Conservation (phyloP, 2,329 filamentous ascomycete genomes). For the Domatiomyces catenatus region DNA sequence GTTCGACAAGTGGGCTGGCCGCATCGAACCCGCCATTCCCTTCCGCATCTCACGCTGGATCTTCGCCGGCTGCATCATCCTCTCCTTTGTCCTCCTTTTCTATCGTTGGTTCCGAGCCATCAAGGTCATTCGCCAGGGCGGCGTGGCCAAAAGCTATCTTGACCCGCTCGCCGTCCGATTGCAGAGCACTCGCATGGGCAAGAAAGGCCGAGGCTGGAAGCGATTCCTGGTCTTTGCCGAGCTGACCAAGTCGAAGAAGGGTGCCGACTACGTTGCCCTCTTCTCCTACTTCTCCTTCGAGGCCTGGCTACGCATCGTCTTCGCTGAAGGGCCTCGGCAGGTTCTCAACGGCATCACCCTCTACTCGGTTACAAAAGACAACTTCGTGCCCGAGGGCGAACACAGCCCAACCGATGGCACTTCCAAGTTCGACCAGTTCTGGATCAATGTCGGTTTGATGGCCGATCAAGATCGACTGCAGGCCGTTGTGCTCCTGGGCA, state of each 20-base stretch:
- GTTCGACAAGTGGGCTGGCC: constrained; percentile 77
- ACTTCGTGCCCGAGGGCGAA: constrained; percentile 49
- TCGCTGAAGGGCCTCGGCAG: constrained; percentile 85
- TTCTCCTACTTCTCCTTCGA: constrained; percentile 79
- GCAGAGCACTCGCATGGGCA: constrained; percentile 63
- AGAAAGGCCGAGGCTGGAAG: constrained; percentile 59
- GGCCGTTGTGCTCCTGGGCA: constrained; percentile 69
- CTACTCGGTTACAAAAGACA: constrained; percentile 63
- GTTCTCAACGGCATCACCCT: constrained; percentile 81
- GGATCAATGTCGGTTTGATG: constrained; percentile 61
- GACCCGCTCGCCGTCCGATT: constrained; percentile 73
- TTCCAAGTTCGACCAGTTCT: constrained; percentile 58
- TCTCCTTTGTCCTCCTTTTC: constrained; percentile 67
- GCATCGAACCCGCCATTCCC: constrained; percentile 62
- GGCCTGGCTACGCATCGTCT: constrained; percentile 72
- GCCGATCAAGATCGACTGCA: constrained; percentile 61
- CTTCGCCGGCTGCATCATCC: constrained; percentile 79
- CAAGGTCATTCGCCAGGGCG: constrained; percentile 66
- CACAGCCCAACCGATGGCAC: constrained; percentile 41
- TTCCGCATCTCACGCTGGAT: constrained; percentile 82
- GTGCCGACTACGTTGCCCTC: constrained; percentile 74
- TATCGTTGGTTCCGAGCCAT: constrained; percentile 69
- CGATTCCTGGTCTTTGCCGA: constrained; percentile 86
- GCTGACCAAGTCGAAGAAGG: constrained; percentile 80
- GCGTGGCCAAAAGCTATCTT: constrained; percentile 81